Conservation (phyloP, 352 stramenopile genomes). For the Globisporangium rhizosaccharum region DNA sequence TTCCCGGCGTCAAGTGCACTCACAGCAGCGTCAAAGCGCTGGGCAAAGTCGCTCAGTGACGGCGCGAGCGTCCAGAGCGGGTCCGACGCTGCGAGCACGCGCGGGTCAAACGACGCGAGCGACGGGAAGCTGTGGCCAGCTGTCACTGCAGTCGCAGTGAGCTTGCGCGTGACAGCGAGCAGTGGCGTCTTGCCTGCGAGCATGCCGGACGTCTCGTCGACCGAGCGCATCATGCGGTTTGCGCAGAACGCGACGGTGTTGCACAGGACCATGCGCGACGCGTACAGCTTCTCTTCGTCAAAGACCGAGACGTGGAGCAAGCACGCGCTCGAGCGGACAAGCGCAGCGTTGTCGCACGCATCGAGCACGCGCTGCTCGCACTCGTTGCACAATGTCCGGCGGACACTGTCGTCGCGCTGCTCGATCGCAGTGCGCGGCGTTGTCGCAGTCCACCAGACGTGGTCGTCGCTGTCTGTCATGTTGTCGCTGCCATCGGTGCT, state of each 20-base stretch:
- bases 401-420: conserved; percentile 40
- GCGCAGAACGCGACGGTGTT: conserved; percentile 70
- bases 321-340: conserved; percentile 16
- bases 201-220: conserved; percentile 28
- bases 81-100: conserved; percentile 50
- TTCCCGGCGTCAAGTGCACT: conserved; percentile 46
- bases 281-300: conserved; percentile 76
- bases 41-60: conserved; percentile 53
- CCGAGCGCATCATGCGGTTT: conserved; percentile 61
- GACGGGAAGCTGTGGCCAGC: conserved; percentile 30
- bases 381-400: conserved; percentile 27
- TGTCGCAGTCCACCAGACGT: conserved; percentile 55
- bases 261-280: conserved; percentile 75
- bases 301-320: conserved; percentile 62
- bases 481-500: conserved; percentile 15
- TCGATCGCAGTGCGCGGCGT: conserved; percentile 35
- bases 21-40: conserved; percentile 44
- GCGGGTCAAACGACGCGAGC: conserved; percentile 44
- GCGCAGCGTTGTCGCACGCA: conserved; percentile 18
- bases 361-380: conserved; percentile 45
- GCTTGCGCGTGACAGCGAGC: conserved; percentile 38
- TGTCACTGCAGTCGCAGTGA: conserved; percentile 14
- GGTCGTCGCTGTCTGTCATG: conserved; percentile 23
- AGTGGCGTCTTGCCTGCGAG: conserved; percentile 35
- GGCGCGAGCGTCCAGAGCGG: conserved; percentile 57